Evolutionary conservation across 2,329 filamentous ascomycete genomes (phyloP).

Genomic region (Rhynchosporium agropyri): DNA sequence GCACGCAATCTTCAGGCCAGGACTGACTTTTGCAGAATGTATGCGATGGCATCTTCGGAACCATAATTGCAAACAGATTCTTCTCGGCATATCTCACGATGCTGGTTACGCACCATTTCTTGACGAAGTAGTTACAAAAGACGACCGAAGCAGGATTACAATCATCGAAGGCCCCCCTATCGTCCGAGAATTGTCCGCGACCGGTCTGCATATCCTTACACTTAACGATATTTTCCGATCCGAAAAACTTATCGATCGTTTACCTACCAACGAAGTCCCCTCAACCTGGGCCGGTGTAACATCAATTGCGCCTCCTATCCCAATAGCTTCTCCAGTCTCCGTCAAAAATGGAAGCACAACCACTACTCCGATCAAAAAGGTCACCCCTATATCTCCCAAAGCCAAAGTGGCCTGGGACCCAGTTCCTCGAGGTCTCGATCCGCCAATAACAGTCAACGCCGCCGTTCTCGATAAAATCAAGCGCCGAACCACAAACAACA

Average conservation of each 20-base stretch:
- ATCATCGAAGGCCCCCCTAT: constrained; percentile 58
- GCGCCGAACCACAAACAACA: constrained; percentile 56
- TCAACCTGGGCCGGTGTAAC: constrained; percentile 41
- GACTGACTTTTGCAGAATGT: constrained; percentile 36
- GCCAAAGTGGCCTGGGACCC: constrained; percentile 52
- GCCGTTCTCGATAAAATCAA: constrained; percentile 57
- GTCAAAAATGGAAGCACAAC: constrained; percentile 28
- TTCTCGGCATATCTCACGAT: constrained; percentile 65
- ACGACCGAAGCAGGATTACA: constrained; percentile 52
- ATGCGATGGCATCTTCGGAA: constrained; percentile 61
- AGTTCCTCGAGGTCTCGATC: constrained; percentile 57
- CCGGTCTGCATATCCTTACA: constrained; percentile 51
- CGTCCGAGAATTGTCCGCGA: constrained; percentile 52
- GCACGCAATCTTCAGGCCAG: not conserved
- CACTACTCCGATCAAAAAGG: constrained; percentile 23
- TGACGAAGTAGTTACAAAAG: constrained; percentile 52
- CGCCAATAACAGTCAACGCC: constrained; percentile 51
- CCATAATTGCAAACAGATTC: constrained; percentile 61
- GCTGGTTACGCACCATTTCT: constrained; percentile 62
- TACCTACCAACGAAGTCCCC: constrained; percentile 30
- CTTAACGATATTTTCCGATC: constrained; percentile 56
- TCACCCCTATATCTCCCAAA: constrained; percentile 15
- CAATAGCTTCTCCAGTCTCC: constrained; percentile 28
- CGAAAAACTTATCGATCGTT: constrained; percentile 53
- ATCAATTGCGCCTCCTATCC: constrained; percentile 34